phyloP scores from a whole-genome alignment of 495 filamentous ascomycete genomes.

The Xylaria castorea region DNA sequence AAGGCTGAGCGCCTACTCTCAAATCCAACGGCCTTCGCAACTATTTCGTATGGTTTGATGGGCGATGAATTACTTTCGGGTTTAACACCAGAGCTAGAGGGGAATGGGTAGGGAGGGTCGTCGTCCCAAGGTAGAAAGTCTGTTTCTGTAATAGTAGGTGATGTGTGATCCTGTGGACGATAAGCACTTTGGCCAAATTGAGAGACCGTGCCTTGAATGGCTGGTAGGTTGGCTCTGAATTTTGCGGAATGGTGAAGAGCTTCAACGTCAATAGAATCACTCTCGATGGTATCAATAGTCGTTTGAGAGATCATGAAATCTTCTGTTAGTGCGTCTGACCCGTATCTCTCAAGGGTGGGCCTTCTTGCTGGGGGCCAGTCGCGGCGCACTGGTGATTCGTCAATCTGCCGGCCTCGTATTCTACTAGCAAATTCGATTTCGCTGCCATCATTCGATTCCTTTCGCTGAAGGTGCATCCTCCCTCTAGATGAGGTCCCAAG shows the following conservation, averaged over 20 bases:
- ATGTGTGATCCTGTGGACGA: conserved; percentile 40
- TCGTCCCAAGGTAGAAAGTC: conserved; percentile 58
- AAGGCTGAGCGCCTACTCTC: conserved; percentile 53
- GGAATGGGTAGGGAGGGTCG: conserved; percentile 56
- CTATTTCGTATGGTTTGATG: conserved; percentile 56
- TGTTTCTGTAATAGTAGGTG: conserved; percentile 52
- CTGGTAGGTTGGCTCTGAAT: conserved; percentile 6
- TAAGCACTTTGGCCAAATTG: conserved; percentile 15
- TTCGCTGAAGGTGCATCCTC: conserved; percentile 31
- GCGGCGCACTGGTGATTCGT: conserved; percentile 38
- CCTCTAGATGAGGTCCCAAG: conserved; percentile 45
- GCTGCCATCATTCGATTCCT: conserved; percentile 29
- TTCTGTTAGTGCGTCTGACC: conserved; percentile 48
- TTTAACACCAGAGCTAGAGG: conserved; percentile 22
- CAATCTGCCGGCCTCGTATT: conserved; percentile 44
- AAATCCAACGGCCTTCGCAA: conserved; percentile 55
- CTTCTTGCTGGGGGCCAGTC: conserved; percentile 31
- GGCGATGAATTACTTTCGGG: conserved; percentile 35
- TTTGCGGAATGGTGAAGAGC: conserved; percentile 15
- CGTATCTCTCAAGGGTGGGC: conserved; percentile 38
- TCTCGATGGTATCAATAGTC: conserved; percentile 49
- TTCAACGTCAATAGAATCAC: conserved; percentile 25
- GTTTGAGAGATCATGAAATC: conserved; percentile 54
- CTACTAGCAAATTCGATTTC: conserved; percentile 46
- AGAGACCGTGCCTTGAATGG: conserved; percentile 16